Conservation (phyloP, 352 stramenopile genomes). For the Thalassiosira allenii region DNA sequence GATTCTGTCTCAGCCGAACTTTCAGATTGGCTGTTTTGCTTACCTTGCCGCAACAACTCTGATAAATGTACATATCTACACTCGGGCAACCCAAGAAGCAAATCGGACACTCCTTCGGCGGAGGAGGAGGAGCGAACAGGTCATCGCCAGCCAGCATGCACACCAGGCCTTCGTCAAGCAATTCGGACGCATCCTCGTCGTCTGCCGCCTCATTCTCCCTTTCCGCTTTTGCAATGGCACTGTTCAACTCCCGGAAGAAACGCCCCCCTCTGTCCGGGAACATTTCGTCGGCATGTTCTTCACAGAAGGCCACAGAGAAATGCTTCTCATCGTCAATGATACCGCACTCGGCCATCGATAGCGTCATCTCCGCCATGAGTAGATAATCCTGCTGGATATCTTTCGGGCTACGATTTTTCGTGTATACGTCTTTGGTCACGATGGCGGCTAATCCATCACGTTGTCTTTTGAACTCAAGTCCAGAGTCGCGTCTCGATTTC, state of each 20-base stretch:
- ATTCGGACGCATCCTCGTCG: too few species aligned
- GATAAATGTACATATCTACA: background rate
- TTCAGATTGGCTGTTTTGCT: background rate
- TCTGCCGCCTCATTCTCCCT: too few species aligned
- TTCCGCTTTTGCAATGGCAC: background rate
- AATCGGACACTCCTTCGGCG: conserved; percentile 1
- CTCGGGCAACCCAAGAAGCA: background rate
- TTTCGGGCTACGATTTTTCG: too few species aligned
- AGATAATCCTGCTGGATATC: too few species aligned
- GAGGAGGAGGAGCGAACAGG: conserved; percentile 1
- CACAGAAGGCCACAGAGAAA: background rate
- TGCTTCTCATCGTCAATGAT: conserved; percentile 9
- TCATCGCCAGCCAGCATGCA: too few species aligned
- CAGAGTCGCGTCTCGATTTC: too few species aligned
- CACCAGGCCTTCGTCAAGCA: too few species aligned
- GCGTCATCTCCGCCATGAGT: background rate
- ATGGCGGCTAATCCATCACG: too few species aligned
- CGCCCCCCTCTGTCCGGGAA: background rate
- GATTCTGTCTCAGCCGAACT: background rate
- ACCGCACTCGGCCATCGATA: background rate
- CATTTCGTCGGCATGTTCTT: conserved; percentile 3
- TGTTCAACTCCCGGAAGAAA: background rate
- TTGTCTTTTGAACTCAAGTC: too few species aligned
- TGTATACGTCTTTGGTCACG: too few species aligned
- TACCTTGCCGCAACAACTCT: conserved; percentile 7